Base-by-base conservation (phyloP, 805 yeast genomes). In the Candida methanosorbosa region DNA sequence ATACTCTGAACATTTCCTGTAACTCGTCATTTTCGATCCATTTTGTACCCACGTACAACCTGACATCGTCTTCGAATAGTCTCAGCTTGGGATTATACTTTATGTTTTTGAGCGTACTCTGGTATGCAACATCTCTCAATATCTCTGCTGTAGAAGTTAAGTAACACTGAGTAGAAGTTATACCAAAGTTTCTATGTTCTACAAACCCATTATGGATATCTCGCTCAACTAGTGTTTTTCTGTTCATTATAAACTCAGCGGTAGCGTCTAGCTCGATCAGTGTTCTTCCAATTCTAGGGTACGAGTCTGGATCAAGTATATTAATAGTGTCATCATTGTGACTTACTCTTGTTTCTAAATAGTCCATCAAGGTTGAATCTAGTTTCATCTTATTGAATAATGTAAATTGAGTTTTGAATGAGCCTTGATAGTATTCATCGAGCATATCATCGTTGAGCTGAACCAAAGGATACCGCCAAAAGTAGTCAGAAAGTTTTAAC, bases 201-300 rank as follows among this genome's bases (percentile, higher is more conserved):
- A 26, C n/a, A 13, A 40, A 19, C 16, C 69, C 78, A 2, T 57
- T 36, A 38, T 81, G 87, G 5, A 74, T 42, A 34, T 69, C 60
- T 22, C 76, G 49, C 37, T 66, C 68, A 4, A 44, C 46, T 9
- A 78, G 30, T 0, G 57, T 58, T 1, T 46, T 35, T 18, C 87
- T 56, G 50, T 88, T 87, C 8, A 57, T 22, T 11, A 90, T 80
- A 52, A 68, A 59, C n/a, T 61, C 66, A 0, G 86, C 78, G 5
- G 64, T 45, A 1, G 80, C 58, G 52, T 90, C 97, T 12, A 87
- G 49, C 50, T 90, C 97, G 5, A 86, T 50, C 9, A 78, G 57
- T 4, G 80, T 65, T 38, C 73, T 63, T 0, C 87, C 81, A 35
- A 76, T 70, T 38, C 94, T 58, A 1, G 71, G 68, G 38, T 59